These are phyloP conservation scores for Calonectria pauciramosa DNA, from an alignment of 2,329 filamentous ascomycete species.

Conservation along the genomic window DNA sequence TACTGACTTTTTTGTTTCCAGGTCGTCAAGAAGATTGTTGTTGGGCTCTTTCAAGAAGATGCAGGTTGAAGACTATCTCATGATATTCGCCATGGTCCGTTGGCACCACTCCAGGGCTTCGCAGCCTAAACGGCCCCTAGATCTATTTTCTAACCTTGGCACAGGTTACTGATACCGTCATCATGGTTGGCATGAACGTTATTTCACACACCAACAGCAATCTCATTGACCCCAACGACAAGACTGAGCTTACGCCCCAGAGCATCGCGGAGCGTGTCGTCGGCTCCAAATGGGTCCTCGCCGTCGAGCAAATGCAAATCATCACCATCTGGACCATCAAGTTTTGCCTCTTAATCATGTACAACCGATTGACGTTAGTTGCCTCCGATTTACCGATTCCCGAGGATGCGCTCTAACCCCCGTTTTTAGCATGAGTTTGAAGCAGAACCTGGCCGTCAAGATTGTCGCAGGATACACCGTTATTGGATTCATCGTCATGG, in stretches of 20 bases:
- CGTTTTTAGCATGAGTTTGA: conserved; percentile 57
- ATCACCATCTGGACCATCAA: conserved; percentile 70
- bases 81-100: conserved; percentile 66
- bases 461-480: conserved; percentile 62
- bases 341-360: conserved; percentile 69
- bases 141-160: conserved; percentile 18
- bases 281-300: conserved; percentile 74
- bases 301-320: conserved; percentile 74
- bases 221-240: conserved; percentile 65
- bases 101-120: not conserved
- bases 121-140: not conserved
- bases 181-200: conserved; percentile 69
- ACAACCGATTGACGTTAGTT: conserved; percentile 65
- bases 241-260: conserved; percentile 58
- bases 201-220: conserved; percentile 70
- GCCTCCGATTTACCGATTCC: no score
- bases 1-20: conserved; percentile 30
- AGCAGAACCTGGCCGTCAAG: conserved; percentile 63
- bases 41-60: conserved; percentile 62
- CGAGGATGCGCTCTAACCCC: conserved; percentile 24
- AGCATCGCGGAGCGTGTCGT: conserved; percentile 57
- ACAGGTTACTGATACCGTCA: conserved; percentile 64
- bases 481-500: conserved; percentile 62
- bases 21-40: conserved; percentile 55
- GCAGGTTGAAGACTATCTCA: conserved; percentile 69